Base-by-base conservation (phyloP, 2,329 filamentous ascomycete genomes). In the Drechslera avenae region DNA sequence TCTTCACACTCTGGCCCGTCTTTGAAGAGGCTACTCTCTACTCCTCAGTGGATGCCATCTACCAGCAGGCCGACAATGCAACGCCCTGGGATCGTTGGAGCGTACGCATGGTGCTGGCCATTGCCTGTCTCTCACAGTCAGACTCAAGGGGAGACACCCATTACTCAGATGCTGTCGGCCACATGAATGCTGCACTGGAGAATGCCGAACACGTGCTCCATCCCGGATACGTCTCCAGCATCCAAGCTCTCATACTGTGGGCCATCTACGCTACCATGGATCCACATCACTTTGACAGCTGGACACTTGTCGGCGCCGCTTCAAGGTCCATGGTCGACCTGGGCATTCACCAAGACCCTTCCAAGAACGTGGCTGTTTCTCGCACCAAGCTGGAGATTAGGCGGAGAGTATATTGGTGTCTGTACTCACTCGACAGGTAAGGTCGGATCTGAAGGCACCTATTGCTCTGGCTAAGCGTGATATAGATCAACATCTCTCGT, bases 301-400 rank as follows among this genome's bases (percentile, higher is more conserved):
- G 94, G 92, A 92, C 94, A 58, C 76, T 97, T 55, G 89, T 97
- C 48, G 94, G 93, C 5, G 92, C 94, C 69, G 92, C 93, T 5
- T 90, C 90, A 33, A 85, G 93, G 50, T 90, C 91, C 5, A 86
- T 93, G 67, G 83, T 97, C 17, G 94, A 99, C 75, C 77, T 97
- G 23, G 94, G 94, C 6, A 86, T 95, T 50, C 94, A 97, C 72
- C 93, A 97, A 74, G 93, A 97, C 61, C 91, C 91, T 3, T 87
- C 89, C 0, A 81, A 83, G 49, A 86, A 88, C 55, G 82, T 88
- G 13, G 76, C 85, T 21, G 81, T 86, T 9, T 85, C 90, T 50
- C 87, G 86, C 60, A 78, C 83, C 2, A 84, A 86, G 37, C 77
- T 96, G 10, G 90, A 96, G 60, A 79, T 91, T 53, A 85, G 93